phyloP scores from a whole-genome alignment of 768 basidiomycete genomes.

The Mycena galericulata region DNA sequence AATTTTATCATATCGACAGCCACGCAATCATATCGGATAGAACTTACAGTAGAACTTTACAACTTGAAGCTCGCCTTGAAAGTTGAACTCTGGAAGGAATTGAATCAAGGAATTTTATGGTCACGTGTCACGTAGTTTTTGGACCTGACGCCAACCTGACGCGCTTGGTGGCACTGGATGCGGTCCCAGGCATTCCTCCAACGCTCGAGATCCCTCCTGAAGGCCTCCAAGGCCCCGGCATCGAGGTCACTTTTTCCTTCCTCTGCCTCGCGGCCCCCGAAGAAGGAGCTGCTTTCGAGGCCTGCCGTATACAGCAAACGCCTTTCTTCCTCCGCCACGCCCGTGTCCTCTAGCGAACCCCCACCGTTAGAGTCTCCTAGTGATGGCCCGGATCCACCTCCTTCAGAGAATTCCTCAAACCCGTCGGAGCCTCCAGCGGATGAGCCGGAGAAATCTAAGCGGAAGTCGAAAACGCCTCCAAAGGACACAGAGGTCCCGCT shows the following conservation, averaged over 20 bases:
- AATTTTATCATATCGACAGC: conserved; percentile 23
- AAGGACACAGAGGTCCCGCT: conserved; percentile 51
- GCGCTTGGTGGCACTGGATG: conserved; percentile 12
- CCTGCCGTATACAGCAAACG: conserved; percentile 27
- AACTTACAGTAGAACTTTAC: too few relatives aligned
- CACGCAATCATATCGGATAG: conserved; percentile 1
- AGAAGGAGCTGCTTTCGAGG: conserved; percentile 30
- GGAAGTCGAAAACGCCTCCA: conserved; percentile 33
- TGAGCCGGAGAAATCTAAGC: conserved; percentile 60
- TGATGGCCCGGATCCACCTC: conserved; percentile 32
- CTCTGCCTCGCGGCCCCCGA: conserved; percentile 17
- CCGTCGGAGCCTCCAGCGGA: conserved; percentile 44
- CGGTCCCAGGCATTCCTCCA: conserved; percentile 28
- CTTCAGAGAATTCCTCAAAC: conserved; percentile 22
- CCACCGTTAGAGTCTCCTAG: conserved; percentile 23
- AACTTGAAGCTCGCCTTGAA: too few relatives aligned
- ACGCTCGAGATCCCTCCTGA: conserved; percentile 27
- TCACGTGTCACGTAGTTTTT: conserved; percentile 4
- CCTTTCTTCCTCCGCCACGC: conserved; percentile 36
- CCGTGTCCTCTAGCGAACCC: conserved; percentile 25
- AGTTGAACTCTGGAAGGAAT: too few relatives aligned
- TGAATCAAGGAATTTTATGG: not conserved
- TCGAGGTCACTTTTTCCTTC: conserved; percentile 19
- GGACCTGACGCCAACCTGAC: too few relatives aligned
- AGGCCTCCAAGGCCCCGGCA: conserved; percentile 14